Percentiles rank a stretch among this genome's conserved stretches.
Evolutionary conservation across 257 asterid species (phyloP).

Genomic region (Solanum habrochaites): DNA sequence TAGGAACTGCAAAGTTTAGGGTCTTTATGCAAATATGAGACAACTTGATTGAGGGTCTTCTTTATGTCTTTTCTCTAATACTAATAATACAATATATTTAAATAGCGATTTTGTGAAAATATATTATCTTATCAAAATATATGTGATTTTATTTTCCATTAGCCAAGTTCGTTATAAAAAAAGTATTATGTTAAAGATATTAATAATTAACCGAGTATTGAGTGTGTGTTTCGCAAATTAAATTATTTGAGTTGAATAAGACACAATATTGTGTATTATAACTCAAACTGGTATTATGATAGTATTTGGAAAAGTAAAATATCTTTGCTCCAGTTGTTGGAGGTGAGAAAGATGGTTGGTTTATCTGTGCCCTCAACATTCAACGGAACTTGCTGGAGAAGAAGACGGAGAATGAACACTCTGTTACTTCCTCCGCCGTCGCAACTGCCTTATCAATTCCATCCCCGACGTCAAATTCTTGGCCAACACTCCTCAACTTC

Average conservation of each 20-base stretch:
- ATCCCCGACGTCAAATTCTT: not conserved
- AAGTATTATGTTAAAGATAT: too few relatives aligned
- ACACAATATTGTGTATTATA: not conserved
- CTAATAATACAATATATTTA: too few relatives aligned
- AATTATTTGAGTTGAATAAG: not conserved
- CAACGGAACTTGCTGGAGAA: constrained; percentile 1
- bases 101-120: not conserved
- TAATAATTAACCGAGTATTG: not conserved
- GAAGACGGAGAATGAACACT: constrained; percentile 43
- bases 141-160: not conserved
- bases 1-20: too few relatives aligned
- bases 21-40: too few relatives aligned
- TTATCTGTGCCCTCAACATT: not conserved
- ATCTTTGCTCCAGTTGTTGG: not conserved
- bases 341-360: not conserved
- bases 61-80: too few relatives aligned
- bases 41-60: too few relatives aligned
- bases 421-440: constrained; percentile 45
- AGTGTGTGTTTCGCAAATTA: not conserved
- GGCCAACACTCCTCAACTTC: constrained; percentile 9
- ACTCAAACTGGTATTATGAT: not conserved
- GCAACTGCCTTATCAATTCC: constrained; percentile 26
- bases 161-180: not conserved
- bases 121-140: too few relatives aligned
- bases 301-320: not conserved